A percentile compares a stretch with the other conserved stretches of the same genome.
phyloP scores from a whole-genome alignment of 2,329 filamentous ascomycete species.

The Talaromyces marneffei region DNA sequence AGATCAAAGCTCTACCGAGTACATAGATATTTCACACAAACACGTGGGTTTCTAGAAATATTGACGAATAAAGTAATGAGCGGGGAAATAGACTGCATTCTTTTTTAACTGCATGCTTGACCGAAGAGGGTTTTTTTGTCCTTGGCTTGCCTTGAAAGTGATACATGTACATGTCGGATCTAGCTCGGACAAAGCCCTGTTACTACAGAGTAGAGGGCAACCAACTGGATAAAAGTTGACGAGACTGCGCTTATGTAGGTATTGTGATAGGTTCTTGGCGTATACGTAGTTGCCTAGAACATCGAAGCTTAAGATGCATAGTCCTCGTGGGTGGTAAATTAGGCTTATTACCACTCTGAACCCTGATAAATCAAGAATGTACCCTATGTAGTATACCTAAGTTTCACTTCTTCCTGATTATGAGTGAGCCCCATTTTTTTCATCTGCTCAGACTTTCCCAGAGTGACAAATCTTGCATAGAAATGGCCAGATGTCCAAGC shows the following conservation, averaged over 20 bases:
- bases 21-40: too few species aligned
- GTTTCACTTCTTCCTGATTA: too few species aligned
- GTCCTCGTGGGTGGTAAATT: not conserved
- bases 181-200: not conserved
- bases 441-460: too few species aligned
- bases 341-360: too few species aligned
- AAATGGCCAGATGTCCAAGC: too few species aligned
- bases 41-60: not conserved
- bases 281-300: not conserved
- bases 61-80: not conserved
- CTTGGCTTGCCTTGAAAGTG: not conserved
- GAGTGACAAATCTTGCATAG: too few species aligned
- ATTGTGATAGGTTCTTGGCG: not conserved
- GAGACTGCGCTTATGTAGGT: not conserved
- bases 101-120: too few species aligned
- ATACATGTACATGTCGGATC: not conserved
- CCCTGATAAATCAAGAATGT: not conserved
- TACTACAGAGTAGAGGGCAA: too few species aligned
- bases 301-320: not conserved
- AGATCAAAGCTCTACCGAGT: too few species aligned
- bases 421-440: too few species aligned
- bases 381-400: too few species aligned
- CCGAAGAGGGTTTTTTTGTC: too few species aligned
- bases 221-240: not conserved
- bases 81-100: not conserved